Percentiles rank a stretch among this genome's conserved stretches.
Conservation (phyloP, 2,329 filamentous ascomycete genomes). For the Hymenoscyphus fructigenus region DNA sequence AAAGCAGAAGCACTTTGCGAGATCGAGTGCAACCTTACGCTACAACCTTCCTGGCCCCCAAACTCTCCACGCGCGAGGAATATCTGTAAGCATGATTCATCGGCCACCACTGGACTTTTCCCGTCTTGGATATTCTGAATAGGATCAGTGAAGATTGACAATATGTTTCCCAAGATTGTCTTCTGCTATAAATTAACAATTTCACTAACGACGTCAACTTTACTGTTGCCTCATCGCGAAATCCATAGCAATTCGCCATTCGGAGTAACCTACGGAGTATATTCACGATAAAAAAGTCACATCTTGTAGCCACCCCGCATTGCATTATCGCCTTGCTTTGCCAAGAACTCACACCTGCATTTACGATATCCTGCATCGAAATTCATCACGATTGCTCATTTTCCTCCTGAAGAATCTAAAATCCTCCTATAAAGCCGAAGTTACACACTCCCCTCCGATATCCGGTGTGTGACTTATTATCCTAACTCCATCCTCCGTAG, state of each 20-base stretch:
- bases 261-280: background rate
- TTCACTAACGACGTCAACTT: background rate
- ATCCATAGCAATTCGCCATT: too few species aligned
- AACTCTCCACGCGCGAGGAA: background rate
- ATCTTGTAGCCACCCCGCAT: constrained; percentile 6
- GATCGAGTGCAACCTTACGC: constrained; percentile 3
- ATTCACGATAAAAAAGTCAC: background rate
- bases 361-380: constrained; percentile 2
- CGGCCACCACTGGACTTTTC: background rate
- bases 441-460: background rate
- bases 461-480: background rate
- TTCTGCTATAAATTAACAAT: background rate
- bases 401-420: background rate
- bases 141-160: background rate
- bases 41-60: background rate
- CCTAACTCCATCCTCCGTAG: background rate
- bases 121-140: background rate
- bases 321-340: constrained; percentile 2
- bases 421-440: background rate
- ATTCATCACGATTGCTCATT: background rate
- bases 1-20: constrained; percentile 7
- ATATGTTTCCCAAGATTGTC: background rate
- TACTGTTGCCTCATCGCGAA: background rate
- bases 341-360: constrained; percentile 3
- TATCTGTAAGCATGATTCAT: constrained; percentile 9